Evolutionary conservation across 2,329 filamentous ascomycete genomes (phyloP).

Genomic region (Neonectria punicea): DNA sequence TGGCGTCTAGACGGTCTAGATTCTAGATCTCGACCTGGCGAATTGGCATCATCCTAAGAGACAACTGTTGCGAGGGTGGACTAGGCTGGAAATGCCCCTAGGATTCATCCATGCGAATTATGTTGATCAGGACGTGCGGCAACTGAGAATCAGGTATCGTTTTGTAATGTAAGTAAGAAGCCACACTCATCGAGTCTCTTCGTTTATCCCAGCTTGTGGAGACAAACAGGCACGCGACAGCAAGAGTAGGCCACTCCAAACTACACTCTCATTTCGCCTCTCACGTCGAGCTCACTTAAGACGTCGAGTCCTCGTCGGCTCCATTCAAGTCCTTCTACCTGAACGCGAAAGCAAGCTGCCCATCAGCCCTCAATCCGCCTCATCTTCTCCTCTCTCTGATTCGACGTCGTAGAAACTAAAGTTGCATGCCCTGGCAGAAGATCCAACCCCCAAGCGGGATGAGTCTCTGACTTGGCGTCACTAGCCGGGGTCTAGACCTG

Average conservation of each 20-base stretch:
- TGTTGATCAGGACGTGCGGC: neutral
- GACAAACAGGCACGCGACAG: neutral
- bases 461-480: neutral
- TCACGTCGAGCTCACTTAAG: neutral
- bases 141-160: neutral
- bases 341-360: neutral
- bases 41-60: neutral
- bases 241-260: neutral
- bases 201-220: neutral
- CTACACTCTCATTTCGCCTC: neutral
- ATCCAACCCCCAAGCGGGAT: neutral
- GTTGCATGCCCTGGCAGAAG: neutral
- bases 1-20: constrained; percentile 47
- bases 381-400: neutral
- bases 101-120: neutral
- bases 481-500: neutral
- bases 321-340: neutral
- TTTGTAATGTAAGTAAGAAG: no score
- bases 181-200: no score
- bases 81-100: neutral
- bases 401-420: neutral
- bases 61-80: neutral
- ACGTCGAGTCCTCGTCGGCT: neutral
- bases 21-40: constrained; percentile 4
- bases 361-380: neutral